Base-by-base conservation (phyloP, 106 monocot genomes). In the Amphibolis antarctica region DNA sequence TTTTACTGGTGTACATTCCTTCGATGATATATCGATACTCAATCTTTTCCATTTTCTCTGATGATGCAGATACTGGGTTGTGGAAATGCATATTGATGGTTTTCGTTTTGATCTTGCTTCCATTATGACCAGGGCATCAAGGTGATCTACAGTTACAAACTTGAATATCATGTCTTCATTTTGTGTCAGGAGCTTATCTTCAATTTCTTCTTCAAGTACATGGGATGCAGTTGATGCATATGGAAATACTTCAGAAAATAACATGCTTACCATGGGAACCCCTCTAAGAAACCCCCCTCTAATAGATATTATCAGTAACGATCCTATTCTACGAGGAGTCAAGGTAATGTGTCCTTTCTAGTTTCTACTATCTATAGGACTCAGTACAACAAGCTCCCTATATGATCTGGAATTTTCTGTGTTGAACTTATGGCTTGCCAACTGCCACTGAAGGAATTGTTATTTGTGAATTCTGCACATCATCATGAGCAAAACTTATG, bases 81-180 rank as follows among this genome's bases (percentile, higher is more conserved):
- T 68, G 44, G 93, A 93, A 66, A 85, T 93, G 85, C 88, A 93
- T 62, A 71, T 93, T 74, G 93, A 93, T 77, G 93, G 93, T 21
- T 93, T 89, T 67, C 82, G 93, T 28, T 93, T 93, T 73, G 93
- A 93, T 75, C 81, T 93, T 56, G 93, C 88, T 24, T 85, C 93
- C 25, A 88, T 93, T 42, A 72, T 93, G 93, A 88, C 92, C 21
- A 88, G 88, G 65, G 77, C 78, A 43, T 76, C 71, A 78, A 86
- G 91, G 91, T 89, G 60, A 17, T 58, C 6, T 65, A 5, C 31
- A 44, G 63, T 47, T 47, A 63, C 25, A 63, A 5, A n/a, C 9
- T 22, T 58, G 1, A 73, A 48, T 65, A 1, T 44, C 48, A 44
- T 60, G 3, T 52, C 42, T 23, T 20, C 55, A 18, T 14, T 23